Evolutionary conservation across 257 asterid genomes (phyloP).

Genomic region (Przewalskia tangutica): DNA sequence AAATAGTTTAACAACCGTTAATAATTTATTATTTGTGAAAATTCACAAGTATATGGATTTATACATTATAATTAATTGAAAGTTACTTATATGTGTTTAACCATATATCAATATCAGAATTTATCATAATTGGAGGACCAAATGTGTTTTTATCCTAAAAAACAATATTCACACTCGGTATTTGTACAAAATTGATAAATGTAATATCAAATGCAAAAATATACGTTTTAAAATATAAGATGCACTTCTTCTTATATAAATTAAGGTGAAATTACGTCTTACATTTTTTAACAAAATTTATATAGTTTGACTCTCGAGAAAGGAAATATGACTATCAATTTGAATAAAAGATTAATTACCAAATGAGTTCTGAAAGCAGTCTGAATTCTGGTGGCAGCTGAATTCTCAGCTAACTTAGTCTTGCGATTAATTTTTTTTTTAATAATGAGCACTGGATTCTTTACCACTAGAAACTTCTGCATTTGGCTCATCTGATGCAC

Average conservation of each 20-base stretch:
- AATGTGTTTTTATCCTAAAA: background rate
- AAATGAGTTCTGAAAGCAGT: constrained; percentile 36
- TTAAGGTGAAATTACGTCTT: too few species aligned
- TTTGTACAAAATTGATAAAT: background rate
- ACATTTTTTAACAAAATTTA: too few species aligned
- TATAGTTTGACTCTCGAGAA: too few species aligned
- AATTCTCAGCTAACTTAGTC: constrained; percentile 13
- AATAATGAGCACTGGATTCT: constrained; percentile 4
- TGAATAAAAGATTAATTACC: constrained; percentile 13
- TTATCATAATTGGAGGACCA: background rate
- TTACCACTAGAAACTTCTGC: background rate
- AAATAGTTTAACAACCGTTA: too few species aligned
- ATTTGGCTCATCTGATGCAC: constrained; percentile 13
- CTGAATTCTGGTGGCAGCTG: constrained; percentile 51
- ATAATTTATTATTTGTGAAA: too few species aligned
- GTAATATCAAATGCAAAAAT: too few species aligned
- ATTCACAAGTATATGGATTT: background rate
- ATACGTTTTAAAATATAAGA: too few species aligned
- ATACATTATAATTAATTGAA: too few species aligned
- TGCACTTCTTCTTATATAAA: too few species aligned
- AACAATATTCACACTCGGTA: too few species aligned
- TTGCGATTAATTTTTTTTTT: constrained; percentile 13
- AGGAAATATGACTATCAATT: too few species aligned
- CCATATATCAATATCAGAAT: background rate
- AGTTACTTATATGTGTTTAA: too few species aligned